Evolutionary conservation across 768 basidiomycete genomes (phyloP).

Genomic region (Sutorius australiensis): DNA sequence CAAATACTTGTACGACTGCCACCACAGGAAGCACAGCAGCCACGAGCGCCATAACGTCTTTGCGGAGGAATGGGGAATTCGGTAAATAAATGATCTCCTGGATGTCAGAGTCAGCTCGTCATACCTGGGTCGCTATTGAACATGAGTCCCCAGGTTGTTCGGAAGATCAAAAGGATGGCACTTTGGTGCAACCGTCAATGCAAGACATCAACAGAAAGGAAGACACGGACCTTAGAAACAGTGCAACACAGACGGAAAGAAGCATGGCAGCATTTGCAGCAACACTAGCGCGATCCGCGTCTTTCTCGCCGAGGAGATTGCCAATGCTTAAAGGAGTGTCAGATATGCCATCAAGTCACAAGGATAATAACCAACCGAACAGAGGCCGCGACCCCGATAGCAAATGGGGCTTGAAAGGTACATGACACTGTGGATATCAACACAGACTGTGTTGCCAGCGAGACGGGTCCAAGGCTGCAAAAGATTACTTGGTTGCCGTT

Average conservation of each 20-base stretch:
- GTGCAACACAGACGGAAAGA: constrained; percentile 57
- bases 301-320: constrained; percentile 80
- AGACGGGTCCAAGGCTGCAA: constrained; percentile 68
- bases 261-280: constrained; percentile 64
- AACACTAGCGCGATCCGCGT: constrained; percentile 66
- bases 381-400: constrained; percentile 76
- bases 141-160: constrained; percentile 65
- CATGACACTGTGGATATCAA: constrained; percentile 70
- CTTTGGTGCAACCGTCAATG: constrained; percentile 28
- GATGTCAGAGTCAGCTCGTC: background rate
- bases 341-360: background rate
- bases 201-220: background rate
- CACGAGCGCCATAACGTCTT: constrained; percentile 34
- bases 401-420: constrained; percentile 80
- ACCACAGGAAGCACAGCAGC: constrained; percentile 73
- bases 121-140: constrained; percentile 67
- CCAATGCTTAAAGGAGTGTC: constrained; percentile 56
- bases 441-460: constrained; percentile 86
- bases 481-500: constrained; percentile 14
- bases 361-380: constrained; percentile 55
- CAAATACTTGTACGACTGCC: constrained; percentile 78
- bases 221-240: constrained; percentile 52
- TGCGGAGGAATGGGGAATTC: background rate
- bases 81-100: background rate
- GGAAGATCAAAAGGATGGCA: constrained; percentile 53